These are phyloP conservation scores for Epichloe hybrida DNA, from an alignment of 2,329 filamentous ascomycete species.

Conservation along the genomic window DNA sequence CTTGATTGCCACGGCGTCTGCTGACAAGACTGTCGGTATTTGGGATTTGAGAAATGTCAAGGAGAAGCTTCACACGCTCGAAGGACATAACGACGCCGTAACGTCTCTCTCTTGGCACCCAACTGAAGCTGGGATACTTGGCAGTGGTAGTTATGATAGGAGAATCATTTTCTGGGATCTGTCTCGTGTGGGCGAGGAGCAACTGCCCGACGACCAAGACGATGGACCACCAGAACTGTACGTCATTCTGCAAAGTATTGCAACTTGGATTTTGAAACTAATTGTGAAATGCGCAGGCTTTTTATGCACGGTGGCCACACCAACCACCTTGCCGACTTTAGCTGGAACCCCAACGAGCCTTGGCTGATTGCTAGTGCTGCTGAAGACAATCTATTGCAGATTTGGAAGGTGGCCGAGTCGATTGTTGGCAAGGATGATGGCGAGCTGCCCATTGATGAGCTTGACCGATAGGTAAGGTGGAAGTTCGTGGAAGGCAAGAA, in stretches of 20 bases:
- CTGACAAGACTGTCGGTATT: slow-evolving; percentile 86
- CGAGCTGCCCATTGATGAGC: slow-evolving; percentile 62
- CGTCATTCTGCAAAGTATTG: slow-evolving; percentile 18
- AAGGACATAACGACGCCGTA: slow-evolving; percentile 79
- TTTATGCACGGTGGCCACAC: slow-evolving; percentile 99
- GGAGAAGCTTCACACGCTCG: slow-evolving; percentile 76
- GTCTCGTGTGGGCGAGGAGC: slow-evolving; percentile 82
- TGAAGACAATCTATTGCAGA: slow-evolving; percentile 92
- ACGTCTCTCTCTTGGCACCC: slow-evolving; percentile 94
- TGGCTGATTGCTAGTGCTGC: slow-evolving; percentile 94
- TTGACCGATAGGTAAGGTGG: slow-evolving; percentile 45
- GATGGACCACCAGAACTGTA: slow-evolving; percentile 91
- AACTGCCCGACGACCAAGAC: slow-evolving; percentile 85
- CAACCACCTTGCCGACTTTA: slow-evolving; percentile 91
- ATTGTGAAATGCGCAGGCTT: slow-evolving; percentile 22
- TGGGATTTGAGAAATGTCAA: slow-evolving; percentile 92
- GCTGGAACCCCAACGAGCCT: slow-evolving; percentile 92
- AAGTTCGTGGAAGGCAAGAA: slow-evolving; percentile 16
- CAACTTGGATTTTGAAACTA: not conserved
- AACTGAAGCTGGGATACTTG: slow-evolving; percentile 73
- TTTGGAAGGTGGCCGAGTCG: slow-evolving; percentile 77
- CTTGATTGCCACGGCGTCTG: slow-evolving; percentile 81
- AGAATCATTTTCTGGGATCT: slow-evolving; percentile 96
- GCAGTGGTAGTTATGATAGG: slow-evolving; percentile 83
- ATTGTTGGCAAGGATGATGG: slow-evolving; percentile 68